Base-by-base conservation (phyloP, 163 green algal genomes). In the Scenedesmus sp. region DNA sequence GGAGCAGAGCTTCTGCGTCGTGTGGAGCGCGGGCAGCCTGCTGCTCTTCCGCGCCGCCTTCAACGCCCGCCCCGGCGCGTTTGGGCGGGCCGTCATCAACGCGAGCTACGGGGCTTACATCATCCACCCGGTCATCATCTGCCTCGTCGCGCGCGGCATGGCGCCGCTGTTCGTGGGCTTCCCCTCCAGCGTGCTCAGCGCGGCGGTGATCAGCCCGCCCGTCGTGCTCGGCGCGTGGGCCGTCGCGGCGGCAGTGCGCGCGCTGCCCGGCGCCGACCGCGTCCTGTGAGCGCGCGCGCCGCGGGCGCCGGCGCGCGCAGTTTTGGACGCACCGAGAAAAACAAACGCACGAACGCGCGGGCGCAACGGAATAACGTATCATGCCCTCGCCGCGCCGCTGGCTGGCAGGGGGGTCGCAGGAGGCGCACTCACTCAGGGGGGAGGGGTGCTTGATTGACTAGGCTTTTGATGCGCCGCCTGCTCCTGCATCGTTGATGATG, bases 1-100 rank as follows among this genome's bases (percentile, higher is more conserved):
- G 2, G 74, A 81, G 63, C 74, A 81, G 74, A 63, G 31, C 26
- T 81, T 81, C 39, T 66, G 51, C 39, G 63, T 81, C 31, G 36
- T 81, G 3, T 81, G 74, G 74, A 69, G 48, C 4, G 62, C 39
- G 4, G 74, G 74, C 13, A 36, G 75, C 36, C 33, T 81, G 3
- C 50, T 81, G 34, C 45, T 75, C 10, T 81, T 81, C 74, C 34
- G 74, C 4, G 33, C 67, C 11, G 51, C 36, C 2, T 75, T 63
- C 42, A 81, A 81, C 53, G 24, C 60, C 7, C 47, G 65, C 33
- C 74, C 74, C 1, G 39, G 26, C n/a, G 26, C 26, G 47, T n/a
- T 75, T 0, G 62, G 62, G 1, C 3, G 20, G 2, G 44, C 51
- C 10, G 47, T 75, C n/a, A 75, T 75, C 18, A 51, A 51, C 50